phyloP scores from a whole-genome alignment of 139 green algal species.

The Dunaliella primolecta region DNA sequence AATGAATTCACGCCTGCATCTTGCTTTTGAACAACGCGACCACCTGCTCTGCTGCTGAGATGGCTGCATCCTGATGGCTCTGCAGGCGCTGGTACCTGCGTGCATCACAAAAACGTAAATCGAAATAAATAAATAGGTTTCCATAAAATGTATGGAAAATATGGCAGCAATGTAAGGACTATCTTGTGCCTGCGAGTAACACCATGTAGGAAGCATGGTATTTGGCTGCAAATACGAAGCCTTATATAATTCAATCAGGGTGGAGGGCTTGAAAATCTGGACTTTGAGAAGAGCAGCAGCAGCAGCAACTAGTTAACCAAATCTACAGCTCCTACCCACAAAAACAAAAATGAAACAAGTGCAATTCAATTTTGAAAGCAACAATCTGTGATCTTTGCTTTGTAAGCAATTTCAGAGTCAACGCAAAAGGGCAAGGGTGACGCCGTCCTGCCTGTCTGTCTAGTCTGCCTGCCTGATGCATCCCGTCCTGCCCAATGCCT shows the following conservation, averaged over 20 bases:
- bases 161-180: too few relatives aligned
- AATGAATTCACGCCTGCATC: background rate
- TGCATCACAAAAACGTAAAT: too few relatives aligned
- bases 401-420: background rate
- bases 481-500: background rate
- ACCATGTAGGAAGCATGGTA: background rate
- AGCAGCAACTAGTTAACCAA: too few relatives aligned
- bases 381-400: background rate
- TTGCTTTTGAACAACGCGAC: background rate
- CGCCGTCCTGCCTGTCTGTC: background rate
- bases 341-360: too few relatives aligned
- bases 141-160: background rate
- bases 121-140: too few relatives aligned
- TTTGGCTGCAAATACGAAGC: background rate
- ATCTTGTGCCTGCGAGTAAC: background rate
- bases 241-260: background rate
- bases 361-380: background rate
- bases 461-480: background rate
- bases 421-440: background rate
- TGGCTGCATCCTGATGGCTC: constrained; percentile 11
- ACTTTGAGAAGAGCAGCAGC: too few relatives aligned
- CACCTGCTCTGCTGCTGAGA: background rate
- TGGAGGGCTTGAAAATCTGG: too few relatives aligned
- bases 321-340: too few relatives aligned
- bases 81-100: constrained; percentile 25